Conservation (phyloP, 2,329 filamentous ascomycete species). For the Paramyrothecium roridum region DNA sequence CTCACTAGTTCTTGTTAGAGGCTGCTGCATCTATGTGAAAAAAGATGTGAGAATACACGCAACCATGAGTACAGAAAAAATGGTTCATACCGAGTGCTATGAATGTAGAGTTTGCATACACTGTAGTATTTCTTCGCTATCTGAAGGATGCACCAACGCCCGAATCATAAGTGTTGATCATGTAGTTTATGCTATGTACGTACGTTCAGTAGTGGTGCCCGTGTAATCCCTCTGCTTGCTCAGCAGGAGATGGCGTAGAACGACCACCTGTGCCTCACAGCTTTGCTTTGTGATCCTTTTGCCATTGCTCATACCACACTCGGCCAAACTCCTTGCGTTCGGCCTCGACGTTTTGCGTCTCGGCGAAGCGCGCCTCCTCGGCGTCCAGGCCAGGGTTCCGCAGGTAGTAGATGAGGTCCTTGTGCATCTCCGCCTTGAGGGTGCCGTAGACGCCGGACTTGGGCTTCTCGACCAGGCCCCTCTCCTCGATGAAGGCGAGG, state of each 20-base stretch:
- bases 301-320: slow-evolving; percentile 48
- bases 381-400: slow-evolving; percentile 46
- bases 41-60: not conserved
- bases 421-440: slow-evolving; percentile 75
- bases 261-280: slow-evolving; percentile 16
- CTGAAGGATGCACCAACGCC: too few species aligned
- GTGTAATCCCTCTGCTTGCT: too few species aligned
- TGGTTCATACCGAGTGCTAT: too few species aligned
- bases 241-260: too few species aligned
- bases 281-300: slow-evolving; percentile 37
- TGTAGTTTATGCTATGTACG: too few species aligned
- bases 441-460: slow-evolving; percentile 65
- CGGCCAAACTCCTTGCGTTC: slow-evolving; percentile 39
- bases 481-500: slow-evolving; percentile 55
- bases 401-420: slow-evolving; percentile 59
- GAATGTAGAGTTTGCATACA: too few species aligned
- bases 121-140: too few species aligned
- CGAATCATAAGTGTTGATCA: too few species aligned
- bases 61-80: too few species aligned
- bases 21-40: too few species aligned
- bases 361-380: slow-evolving; percentile 47
- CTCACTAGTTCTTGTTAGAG: not conserved
- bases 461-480: slow-evolving; percentile 58
- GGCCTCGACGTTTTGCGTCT: slow-evolving; percentile 32
- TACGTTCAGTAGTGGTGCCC: too few species aligned